These are phyloP conservation scores for Phytophthora meadii DNA, from an alignment of 352 stramenopile genomes.

Conservation along the genomic window DNA sequence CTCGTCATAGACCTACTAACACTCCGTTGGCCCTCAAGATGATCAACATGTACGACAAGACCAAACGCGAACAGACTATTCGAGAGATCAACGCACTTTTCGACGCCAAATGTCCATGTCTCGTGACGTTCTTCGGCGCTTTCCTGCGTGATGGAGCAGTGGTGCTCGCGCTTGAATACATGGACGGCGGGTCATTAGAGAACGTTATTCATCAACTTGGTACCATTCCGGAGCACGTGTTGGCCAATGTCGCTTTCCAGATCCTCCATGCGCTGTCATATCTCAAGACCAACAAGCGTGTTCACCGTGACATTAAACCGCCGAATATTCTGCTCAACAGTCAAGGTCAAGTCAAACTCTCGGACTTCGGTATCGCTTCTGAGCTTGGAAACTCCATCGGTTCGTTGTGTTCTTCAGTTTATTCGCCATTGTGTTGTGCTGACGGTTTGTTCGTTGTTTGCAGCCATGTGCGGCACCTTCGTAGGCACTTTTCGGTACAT, in stretches of 20 bases:
- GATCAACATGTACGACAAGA: conserved; percentile 91
- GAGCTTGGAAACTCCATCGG: conserved; percentile 89
- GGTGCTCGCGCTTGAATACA: conserved; percentile 93
- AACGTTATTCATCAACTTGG: conserved; percentile 89
- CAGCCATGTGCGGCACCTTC: conserved; percentile 95
- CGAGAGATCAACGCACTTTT: conserved; percentile 91
- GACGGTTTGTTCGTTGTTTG: conserved; percentile 16
- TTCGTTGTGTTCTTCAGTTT: conserved; percentile 21
- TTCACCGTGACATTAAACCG: conserved; percentile 97
- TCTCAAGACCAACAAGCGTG: conserved; percentile 91
- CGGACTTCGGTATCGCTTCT: conserved; percentile 96
- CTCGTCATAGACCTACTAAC: conserved; percentile 71
- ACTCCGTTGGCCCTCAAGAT: conserved; percentile 88
- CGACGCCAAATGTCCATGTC: conserved; percentile 76
- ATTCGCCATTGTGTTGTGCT: conserved; percentile 6
- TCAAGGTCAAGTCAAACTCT: conserved; percentile 94
- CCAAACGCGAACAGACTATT: conserved; percentile 87
- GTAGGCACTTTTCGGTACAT: conserved; percentile 95
- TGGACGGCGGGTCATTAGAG: conserved; percentile 93
- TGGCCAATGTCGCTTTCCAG: conserved; percentile 94
- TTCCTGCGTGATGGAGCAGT: conserved; percentile 91
- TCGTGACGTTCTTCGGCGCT: conserved; percentile 92
- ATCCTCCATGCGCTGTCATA: conserved; percentile 94
- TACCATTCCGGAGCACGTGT: conserved; percentile 84
- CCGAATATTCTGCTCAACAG: conserved; percentile 95